phyloP scores from a whole-genome alignment of 202 grass and related monocot genomes.

The Panicum hallii region DNA sequence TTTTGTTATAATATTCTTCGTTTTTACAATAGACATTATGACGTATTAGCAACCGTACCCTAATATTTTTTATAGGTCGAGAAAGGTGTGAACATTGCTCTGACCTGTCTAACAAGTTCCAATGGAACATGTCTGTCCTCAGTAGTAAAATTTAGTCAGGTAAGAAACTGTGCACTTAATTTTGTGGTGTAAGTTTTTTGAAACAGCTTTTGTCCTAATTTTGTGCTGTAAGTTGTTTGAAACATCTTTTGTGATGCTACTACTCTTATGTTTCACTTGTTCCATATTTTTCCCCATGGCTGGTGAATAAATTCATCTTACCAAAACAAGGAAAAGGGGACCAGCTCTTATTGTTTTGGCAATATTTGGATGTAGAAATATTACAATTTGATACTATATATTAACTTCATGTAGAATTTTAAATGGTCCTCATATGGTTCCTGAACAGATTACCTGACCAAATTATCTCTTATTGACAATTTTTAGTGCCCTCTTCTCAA shows the following conservation, averaged over 20 bases:
- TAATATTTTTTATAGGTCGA: conserved; percentile 59
- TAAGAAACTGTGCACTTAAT: conserved; percentile 33
- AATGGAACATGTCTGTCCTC: conserved; percentile 51
- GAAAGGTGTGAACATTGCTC: conserved; percentile 64
- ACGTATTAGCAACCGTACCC: conserved; percentile 7
- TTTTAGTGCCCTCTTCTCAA: conserved; percentile 89
- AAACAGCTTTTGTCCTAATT: background rate
- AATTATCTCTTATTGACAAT: conserved; percentile 13
- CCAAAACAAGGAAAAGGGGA: background rate
- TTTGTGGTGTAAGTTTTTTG: background rate
- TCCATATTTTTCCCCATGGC: background rate
- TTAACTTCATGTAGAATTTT: conserved; percentile 4
- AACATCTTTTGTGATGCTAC: background rate
- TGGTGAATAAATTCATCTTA: background rate
- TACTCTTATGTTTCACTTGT: background rate
- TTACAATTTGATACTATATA: background rate
- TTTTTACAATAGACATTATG: conserved; percentile 26
- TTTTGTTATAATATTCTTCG: conserved; percentile 9
- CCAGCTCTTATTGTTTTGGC: background rate
- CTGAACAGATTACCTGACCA: background rate
- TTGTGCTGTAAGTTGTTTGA: background rate
- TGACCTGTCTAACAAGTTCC: conserved; percentile 64
- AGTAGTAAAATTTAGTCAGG: conserved; percentile 70
- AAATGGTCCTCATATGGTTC: conserved; percentile 14
- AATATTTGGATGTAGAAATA: background rate